Conservation (phyloP, 2,329 filamentous ascomycete species). For the Aschersonia sp. region DNA sequence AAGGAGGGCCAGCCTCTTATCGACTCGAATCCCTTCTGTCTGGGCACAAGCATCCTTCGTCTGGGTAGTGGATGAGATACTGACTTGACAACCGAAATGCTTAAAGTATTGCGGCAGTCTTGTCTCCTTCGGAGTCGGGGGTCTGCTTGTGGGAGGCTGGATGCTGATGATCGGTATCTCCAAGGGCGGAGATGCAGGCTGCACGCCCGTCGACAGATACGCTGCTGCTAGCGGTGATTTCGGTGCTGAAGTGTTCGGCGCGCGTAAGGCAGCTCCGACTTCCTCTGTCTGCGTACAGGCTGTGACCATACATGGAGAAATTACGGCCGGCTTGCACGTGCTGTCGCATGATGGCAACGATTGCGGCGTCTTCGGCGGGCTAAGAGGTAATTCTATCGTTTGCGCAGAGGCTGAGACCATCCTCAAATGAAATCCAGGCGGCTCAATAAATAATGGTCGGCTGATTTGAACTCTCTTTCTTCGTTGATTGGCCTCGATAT, state of each 20-base stretch:
- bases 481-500: constrained; percentile 61
- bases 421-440: constrained; percentile 19
- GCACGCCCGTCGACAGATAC: constrained; percentile 1
- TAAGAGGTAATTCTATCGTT: constrained; percentile 26
- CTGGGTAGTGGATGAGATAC: constrained; percentile 11
- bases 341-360: constrained; percentile 19
- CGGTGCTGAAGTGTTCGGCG: background rate
- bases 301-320: constrained; percentile 30
- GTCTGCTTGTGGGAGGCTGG: constrained; percentile 72
- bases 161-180: constrained; percentile 79
- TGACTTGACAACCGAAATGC: constrained; percentile 73
- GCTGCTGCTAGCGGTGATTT: too few relatives aligned
- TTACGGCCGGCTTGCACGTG: constrained; percentile 24
- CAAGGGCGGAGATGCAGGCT: constrained; percentile 24
- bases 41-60: constrained; percentile 41
- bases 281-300: constrained; percentile 47
- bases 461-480: constrained; percentile 50
- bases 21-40: constrained; percentile 82
- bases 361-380: constrained; percentile 51
- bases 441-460: constrained; percentile 34
- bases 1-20: constrained; percentile 60
- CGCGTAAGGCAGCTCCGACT: constrained; percentile 3
- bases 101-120: constrained; percentile 70
- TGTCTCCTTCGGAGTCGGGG: constrained; percentile 62
- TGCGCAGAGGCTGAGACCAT: constrained; percentile 42